Evolutionary conservation across 2,329 filamentous ascomycete species (phyloP).

Genomic region (Fusarium poae): DNA sequence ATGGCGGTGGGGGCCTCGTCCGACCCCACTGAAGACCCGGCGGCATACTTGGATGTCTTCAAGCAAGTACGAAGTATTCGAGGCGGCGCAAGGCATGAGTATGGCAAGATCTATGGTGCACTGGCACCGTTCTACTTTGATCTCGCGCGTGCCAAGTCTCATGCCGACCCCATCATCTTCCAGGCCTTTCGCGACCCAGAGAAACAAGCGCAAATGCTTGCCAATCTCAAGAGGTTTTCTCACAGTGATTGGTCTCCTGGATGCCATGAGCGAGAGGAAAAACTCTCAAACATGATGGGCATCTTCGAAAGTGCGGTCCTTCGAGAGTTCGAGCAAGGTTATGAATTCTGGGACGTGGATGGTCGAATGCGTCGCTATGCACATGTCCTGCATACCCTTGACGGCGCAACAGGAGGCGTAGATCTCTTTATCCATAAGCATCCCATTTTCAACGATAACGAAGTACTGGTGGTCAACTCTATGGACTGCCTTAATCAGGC

Average conservation of each 20-base stretch:
- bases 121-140: constrained; percentile 91
- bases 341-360: constrained; percentile 88
- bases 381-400: constrained; percentile 83
- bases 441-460: constrained; percentile 80
- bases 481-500: constrained; percentile 84
- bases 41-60: constrained; percentile 76
- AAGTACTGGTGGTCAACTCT: constrained; percentile 74
- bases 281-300: constrained; percentile 78
- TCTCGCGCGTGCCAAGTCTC: constrained; percentile 76
- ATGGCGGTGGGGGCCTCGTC: constrained; percentile 68
- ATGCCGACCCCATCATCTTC: constrained; percentile 86
- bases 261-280: constrained; percentile 77
- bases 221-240: constrained; percentile 82
- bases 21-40: constrained; percentile 68
- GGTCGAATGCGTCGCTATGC: constrained; percentile 91
- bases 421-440: constrained; percentile 93
- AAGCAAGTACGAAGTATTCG: constrained; percentile 80
- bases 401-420: constrained; percentile 81
- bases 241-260: constrained; percentile 85
- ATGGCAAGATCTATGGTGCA: constrained; percentile 89
- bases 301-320: constrained; percentile 93
- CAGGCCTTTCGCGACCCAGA: constrained; percentile 88
- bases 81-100: constrained; percentile 88
- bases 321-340: constrained; percentile 92
- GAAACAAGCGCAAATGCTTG: constrained; percentile 88